Base-by-base conservation (phyloP, 768 basidiomycete genomes). In the Rhizopogon vinicolor region DNA sequence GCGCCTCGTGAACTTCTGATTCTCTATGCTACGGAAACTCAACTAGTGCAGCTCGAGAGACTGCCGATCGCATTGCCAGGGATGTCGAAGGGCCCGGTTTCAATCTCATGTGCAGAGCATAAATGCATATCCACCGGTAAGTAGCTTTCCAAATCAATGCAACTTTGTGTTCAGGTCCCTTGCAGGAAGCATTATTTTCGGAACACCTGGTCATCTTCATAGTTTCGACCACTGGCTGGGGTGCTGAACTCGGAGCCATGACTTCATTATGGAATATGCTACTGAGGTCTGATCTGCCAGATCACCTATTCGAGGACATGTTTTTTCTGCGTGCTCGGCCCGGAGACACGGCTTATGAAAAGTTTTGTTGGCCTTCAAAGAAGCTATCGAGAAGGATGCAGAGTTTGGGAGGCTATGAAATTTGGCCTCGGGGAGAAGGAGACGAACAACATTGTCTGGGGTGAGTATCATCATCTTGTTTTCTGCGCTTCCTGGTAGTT, bases 361-460 rank as follows among this genome's bases (percentile, higher is more conserved):
- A 87, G 59, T 96, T 93, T 58, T 93, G 91, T 67, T 97, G 93
- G 93, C 88, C 93, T 0, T 89, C 87, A 3, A 95, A 93, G 70
- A 86, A 87, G 58, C 70, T 95, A 1, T 76, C 80, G 7, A 74
- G 91, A 41, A 73, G 93, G 25, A 66, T 95, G 41, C 60, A 71
- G 18, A 77, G 72, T 41, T 77, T 97, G 2, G 91, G 93, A 7
- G 93, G 85, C 0, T 72, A 61, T 0, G 85, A 89, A 58, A 73
- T 93, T 39, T 82, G 80, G 59, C 65, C 75, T 44, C 74, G 86
- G 51, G 92, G 89, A 1, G 92, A 95, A 65, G 93, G 86, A 0
- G 91, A 96, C 64, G 91, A 93, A 46, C 91, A 94, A 66, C 85
- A 94, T 74, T 79, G 70, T n/a, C 74, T 86, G n/a, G 88, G 92